Evolutionary conservation across 768 basidiomycete genomes (phyloP).

Genomic region (Tricholoma matsutake): DNA sequence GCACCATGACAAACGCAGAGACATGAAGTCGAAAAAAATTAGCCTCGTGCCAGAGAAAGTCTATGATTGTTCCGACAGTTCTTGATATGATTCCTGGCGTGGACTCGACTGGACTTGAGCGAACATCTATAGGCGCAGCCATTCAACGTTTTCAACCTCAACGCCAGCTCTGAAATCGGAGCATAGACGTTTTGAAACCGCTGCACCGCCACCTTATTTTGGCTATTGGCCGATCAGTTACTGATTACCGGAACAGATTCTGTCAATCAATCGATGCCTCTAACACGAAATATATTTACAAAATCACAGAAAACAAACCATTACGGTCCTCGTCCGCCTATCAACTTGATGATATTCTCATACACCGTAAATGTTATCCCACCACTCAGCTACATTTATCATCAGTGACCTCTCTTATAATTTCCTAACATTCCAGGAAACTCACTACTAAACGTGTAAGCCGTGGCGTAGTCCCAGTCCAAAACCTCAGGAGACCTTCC

Average conservation of each 20-base stretch:
- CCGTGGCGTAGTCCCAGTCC: slow-evolving; percentile 95
- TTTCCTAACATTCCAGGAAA: slow-evolving; percentile 6
- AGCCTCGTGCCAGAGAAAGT: slow-evolving; percentile 14
- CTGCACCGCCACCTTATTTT: background rate
- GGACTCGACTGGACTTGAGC: background rate
- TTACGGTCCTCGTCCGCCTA: slow-evolving; percentile 20
- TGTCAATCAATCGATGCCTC: background rate
- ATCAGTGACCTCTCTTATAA: background rate
- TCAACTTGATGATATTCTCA: slow-evolving; percentile 67
- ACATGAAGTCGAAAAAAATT: slow-evolving; percentile 58
- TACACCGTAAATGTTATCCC: slow-evolving; percentile 93
- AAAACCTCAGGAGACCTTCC: slow-evolving; percentile 89
- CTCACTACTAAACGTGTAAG: slow-evolving; percentile 80
- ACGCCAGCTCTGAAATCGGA: background rate
- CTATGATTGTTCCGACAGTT: background rate
- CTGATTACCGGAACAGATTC: background rate
- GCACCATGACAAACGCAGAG: slow-evolving; percentile 49
- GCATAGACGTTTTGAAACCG: background rate
- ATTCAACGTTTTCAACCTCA: background rate
- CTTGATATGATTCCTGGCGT: background rate
- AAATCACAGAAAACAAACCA: background rate
- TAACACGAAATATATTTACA: background rate
- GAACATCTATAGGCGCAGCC: background rate
- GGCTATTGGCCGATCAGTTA: background rate
- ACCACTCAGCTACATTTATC: slow-evolving; percentile 66